Evolutionary conservation across 495 filamentous ascomycete species (phyloP).

Genomic region (Penicillium bovifimosum): DNA sequence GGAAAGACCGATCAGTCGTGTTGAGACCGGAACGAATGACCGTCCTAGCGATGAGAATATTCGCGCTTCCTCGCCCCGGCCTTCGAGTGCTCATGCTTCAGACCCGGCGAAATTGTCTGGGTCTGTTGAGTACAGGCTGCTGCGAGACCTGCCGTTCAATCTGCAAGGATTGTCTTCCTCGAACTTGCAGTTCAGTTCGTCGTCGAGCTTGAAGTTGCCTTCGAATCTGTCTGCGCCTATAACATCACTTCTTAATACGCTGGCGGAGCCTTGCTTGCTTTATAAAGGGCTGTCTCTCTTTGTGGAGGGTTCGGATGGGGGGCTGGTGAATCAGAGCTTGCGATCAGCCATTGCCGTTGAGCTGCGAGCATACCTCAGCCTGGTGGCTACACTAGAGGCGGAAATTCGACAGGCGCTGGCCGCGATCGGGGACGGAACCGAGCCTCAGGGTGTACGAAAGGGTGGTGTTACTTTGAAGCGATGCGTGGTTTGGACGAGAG

Average conservation of each 20-base stretch:
- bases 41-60: slow-evolving; percentile 14
- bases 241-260: slow-evolving; percentile 77
- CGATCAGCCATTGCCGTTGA: slow-evolving; percentile 84
- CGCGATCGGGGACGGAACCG: slow-evolving; percentile 57
- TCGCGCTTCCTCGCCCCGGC: slow-evolving; percentile 9
- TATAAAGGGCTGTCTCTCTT: slow-evolving; percentile 76
- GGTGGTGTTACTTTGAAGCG: slow-evolving; percentile 93
- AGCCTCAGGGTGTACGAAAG: slow-evolving; percentile 65
- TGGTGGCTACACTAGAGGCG: slow-evolving; percentile 90
- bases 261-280: slow-evolving; percentile 89
- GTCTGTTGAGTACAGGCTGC: slow-evolving; percentile 63
- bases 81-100: slow-evolving; percentile 12
- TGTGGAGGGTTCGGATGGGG: slow-evolving; percentile 64
- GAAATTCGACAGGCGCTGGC: slow-evolving; percentile 77
- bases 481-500: slow-evolving; percentile 95
- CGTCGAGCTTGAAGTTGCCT: slow-evolving; percentile 66
- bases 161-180: slow-evolving; percentile 88
- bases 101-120: slow-evolving; percentile 38
- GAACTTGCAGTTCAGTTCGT: slow-evolving; percentile 66
- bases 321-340: slow-evolving; percentile 84
- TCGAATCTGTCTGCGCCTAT: slow-evolving; percentile 74
- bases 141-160: slow-evolving; percentile 90
- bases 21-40: slow-evolving; percentile 15
- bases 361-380: slow-evolving; percentile 82
- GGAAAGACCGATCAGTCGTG: slow-evolving; percentile 17